These are phyloP conservation scores for Barnettozyma botsteinii DNA, from an alignment of 805 yeast species.

Conservation along the genomic window DNA sequence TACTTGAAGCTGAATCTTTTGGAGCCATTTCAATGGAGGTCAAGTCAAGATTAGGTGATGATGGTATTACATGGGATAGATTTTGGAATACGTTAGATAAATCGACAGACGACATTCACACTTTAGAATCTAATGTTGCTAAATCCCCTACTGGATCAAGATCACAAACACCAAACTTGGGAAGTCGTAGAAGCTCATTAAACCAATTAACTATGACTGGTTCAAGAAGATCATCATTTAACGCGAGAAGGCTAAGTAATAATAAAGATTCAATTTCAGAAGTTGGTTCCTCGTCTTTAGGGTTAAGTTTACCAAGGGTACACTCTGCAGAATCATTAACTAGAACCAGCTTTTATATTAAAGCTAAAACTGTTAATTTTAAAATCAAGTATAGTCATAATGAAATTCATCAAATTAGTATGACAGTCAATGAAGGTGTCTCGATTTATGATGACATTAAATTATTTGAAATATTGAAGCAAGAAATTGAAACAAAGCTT, in stretches of 20 bases:
- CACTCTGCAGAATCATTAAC: slow-evolving; percentile 22
- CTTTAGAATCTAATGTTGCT: slow-evolving; percentile 21
- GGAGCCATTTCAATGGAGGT: slow-evolving; percentile 21
- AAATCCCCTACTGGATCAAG: slow-evolving; percentile 21
- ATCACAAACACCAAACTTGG: slow-evolving; percentile 18
- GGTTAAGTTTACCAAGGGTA: slow-evolving; percentile 9
- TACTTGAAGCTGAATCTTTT: slow-evolving; percentile 16
- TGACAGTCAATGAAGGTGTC: slow-evolving; percentile 20
- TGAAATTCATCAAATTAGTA: slow-evolving; percentile 20
- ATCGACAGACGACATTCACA: slow-evolving; percentile 25
- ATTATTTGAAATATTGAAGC: slow-evolving; percentile 19
- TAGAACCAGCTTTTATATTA: slow-evolving; percentile 20
- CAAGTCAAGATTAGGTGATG: slow-evolving; percentile 21
- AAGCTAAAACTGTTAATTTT: slow-evolving; percentile 17
- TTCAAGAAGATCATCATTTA: slow-evolving; percentile 21
- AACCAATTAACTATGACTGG: slow-evolving; percentile 14
- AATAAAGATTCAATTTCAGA: slow-evolving; percentile 9
- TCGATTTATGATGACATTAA: slow-evolving; percentile 20
- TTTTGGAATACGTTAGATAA: slow-evolving; percentile 30
- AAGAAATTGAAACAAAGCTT: slow-evolving; percentile 23
- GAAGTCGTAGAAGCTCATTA: slow-evolving; percentile 18
- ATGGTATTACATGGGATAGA: slow-evolving; percentile 26
- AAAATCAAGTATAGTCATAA: slow-evolving; percentile 14
- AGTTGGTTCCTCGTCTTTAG: neutral
- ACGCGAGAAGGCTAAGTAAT: slow-evolving; percentile 10